Percentiles rank a stretch among this genome's conserved stretches.
phyloP scores from a whole-genome alignment of 345 rosid species.

The Lagerstroemia speciosa region DNA sequence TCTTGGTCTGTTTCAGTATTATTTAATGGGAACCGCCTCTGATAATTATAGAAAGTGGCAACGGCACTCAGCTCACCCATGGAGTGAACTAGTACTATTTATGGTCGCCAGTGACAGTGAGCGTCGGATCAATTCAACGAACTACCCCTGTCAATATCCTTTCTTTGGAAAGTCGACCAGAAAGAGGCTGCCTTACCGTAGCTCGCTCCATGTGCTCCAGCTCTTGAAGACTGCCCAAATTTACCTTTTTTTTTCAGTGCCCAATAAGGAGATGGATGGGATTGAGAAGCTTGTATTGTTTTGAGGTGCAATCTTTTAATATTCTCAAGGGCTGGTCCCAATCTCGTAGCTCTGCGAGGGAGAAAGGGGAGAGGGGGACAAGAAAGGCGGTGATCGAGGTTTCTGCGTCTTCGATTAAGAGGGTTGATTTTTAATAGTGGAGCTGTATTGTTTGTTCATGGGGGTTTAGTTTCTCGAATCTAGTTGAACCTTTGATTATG shows the following conservation, averaged over 20 bases:
- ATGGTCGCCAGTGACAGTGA: neutral
- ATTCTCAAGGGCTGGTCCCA: neutral
- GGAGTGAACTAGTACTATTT: neutral
- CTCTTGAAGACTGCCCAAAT: neutral
- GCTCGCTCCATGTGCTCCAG: neutral
- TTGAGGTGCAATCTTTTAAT: neutral
- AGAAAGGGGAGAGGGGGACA: slow-evolving; percentile 14
- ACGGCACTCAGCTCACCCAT: neutral
- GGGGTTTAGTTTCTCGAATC: neutral
- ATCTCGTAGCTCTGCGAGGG: neutral
- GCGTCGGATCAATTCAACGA: neutral
- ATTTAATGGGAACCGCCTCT: neutral
- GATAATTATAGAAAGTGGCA: slow-evolving; percentile 2
- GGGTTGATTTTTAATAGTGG: slow-evolving; percentile 1
- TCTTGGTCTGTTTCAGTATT: neutral
- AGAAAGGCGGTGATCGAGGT: slow-evolving; percentile 22
- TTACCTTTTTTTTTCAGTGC: neutral
- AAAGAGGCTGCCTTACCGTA: neutral
- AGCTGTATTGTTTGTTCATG: slow-evolving; percentile 1
- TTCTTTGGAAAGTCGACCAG: slow-evolving; percentile 1
- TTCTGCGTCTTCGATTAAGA: neutral
- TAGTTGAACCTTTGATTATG: neutral
- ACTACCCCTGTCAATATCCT: slow-evolving; percentile 2
- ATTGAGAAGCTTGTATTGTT: neutral
- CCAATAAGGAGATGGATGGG: slow-evolving; percentile 2